These are phyloP conservation scores for Jaminaea rosea DNA, from an alignment of 1,284 basidiomycete genomes.

Conservation along the genomic window DNA sequence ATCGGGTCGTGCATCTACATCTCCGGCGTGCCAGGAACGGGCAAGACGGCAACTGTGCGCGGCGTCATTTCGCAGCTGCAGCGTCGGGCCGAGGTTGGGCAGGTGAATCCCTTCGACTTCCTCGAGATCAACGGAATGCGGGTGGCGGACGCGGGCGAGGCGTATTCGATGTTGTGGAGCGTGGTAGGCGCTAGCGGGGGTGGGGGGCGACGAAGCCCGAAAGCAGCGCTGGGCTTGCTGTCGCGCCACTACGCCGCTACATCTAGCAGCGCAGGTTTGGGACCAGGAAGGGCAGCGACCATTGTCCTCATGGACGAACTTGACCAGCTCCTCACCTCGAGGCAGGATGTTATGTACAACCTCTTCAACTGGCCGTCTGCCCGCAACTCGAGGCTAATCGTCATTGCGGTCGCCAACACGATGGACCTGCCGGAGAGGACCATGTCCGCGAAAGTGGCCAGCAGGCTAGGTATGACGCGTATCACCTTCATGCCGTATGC, in stretches of 20 bases:
- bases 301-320: slow-evolving; percentile 97
- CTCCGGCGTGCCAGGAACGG: slow-evolving; percentile 78
- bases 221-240: slow-evolving; percentile 27
- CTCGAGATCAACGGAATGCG: slow-evolving; percentile 96
- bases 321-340: slow-evolving; percentile 86
- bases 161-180: slow-evolving; percentile 40
- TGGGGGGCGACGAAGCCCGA: slow-evolving; percentile 13
- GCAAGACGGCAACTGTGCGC: slow-evolving; percentile 86
- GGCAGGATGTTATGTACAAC: slow-evolving; percentile 97
- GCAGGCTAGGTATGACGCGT: slow-evolving; percentile 85
- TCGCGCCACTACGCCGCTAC: slow-evolving; percentile 23
- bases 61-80: slow-evolving; percentile 66
- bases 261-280: slow-evolving; percentile 9
- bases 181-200: slow-evolving; percentile 18
- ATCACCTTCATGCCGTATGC: slow-evolving; percentile 92
- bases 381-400: slow-evolving; percentile 73
- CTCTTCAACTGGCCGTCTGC: slow-evolving; percentile 99
- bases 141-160: slow-evolving; percentile 38
- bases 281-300: slow-evolving; percentile 50
- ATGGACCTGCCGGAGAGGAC: slow-evolving; percentile 95
- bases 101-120: slow-evolving; percentile 85
- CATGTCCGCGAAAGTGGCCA: slow-evolving; percentile 82
- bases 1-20: slow-evolving; percentile 94
- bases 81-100: slow-evolving; percentile 52
- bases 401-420: slow-evolving; percentile 94